Percentiles rank a stretch among this genome's conserved stretches.
phyloP scores from a whole-genome alignment of 1,284 basidiomycete species.

The Ustilago nuda region DNA sequence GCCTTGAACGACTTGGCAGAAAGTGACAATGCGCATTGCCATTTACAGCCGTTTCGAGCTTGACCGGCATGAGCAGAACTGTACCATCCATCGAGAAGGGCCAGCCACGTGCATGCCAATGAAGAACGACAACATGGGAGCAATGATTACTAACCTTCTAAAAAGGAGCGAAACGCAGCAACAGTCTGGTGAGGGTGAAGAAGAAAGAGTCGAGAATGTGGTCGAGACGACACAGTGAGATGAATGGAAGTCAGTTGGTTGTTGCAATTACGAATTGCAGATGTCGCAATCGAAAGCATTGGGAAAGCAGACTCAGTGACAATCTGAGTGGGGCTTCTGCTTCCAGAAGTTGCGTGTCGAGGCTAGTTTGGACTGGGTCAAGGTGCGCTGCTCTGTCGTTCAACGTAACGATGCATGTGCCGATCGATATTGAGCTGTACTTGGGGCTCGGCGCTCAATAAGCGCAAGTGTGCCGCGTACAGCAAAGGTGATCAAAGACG shows the following conservation, averaged over 20 bases:
- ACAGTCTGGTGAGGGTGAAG: conserved; percentile 12
- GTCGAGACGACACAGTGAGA: conserved; percentile 10
- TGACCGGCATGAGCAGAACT: not conserved
- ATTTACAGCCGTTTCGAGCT: not conserved
- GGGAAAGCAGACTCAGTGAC: not conserved
- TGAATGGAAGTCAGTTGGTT: conserved; percentile 27
- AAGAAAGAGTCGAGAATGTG: not conserved
- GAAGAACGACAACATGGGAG: not conserved
- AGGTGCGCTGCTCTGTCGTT: conserved; percentile 8
- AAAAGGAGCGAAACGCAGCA: conserved; percentile 44
- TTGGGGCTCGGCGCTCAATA: not conserved
- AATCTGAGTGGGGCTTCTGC: not conserved
- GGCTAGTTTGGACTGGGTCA: not conserved
- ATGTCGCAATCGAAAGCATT: not conserved
- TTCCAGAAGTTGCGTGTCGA: not conserved
- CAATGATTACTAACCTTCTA: conserved; percentile 38
- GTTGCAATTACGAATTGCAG: not conserved
- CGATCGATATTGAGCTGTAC: not conserved
- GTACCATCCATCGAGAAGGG: not conserved
- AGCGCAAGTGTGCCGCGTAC: not conserved
- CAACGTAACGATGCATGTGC: not conserved
- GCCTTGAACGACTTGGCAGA: not conserved
- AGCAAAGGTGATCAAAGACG: not conserved
- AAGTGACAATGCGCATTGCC: not conserved
- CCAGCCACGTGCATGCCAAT: not conserved